These are phyloP conservation scores for Clausena lansium DNA, from an alignment of 345 rosid genomes.

Conservation along the genomic window DNA sequence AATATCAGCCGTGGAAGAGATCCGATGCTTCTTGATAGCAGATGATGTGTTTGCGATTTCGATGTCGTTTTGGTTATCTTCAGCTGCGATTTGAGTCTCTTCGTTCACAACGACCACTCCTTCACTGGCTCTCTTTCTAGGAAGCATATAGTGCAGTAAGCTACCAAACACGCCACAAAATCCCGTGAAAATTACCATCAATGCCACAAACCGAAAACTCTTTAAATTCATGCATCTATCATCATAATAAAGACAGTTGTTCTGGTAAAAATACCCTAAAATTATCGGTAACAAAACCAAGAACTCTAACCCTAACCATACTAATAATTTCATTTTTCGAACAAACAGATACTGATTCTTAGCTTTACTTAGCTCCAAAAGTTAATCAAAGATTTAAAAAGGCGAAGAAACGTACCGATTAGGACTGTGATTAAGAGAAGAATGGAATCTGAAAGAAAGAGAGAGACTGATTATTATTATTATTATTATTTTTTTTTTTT, in stretches of 20 bases:
- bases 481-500: background rate
- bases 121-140: constrained; percentile 72
- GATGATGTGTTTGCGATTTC: constrained; percentile 28
- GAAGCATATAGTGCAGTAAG: constrained; percentile 90
- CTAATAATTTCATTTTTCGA: background rate
- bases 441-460: constrained; percentile 30
- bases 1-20: constrained; percentile 26
- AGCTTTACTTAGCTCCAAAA: background rate
- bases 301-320: constrained; percentile 32
- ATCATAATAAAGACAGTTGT: background rate
- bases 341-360: constrained; percentile 6
- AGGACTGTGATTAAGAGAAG: constrained; percentile 48
- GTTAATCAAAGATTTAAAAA: background rate
- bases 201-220: constrained; percentile 13
- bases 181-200: constrained; percentile 37
- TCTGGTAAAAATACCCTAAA: background rate
- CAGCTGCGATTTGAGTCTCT: constrained; percentile 28
- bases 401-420: constrained; percentile 47
- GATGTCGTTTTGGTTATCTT: constrained; percentile 15
- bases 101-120: constrained; percentile 47
- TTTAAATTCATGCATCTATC: background rate
- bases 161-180: constrained; percentile 51
- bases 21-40: constrained; percentile 59
- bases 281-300: constrained; percentile 28
- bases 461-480: background rate